Base-by-base conservation (phyloP, 202 grass and related monocot species). In the Schoenoplectus tabernaemontani region DNA sequence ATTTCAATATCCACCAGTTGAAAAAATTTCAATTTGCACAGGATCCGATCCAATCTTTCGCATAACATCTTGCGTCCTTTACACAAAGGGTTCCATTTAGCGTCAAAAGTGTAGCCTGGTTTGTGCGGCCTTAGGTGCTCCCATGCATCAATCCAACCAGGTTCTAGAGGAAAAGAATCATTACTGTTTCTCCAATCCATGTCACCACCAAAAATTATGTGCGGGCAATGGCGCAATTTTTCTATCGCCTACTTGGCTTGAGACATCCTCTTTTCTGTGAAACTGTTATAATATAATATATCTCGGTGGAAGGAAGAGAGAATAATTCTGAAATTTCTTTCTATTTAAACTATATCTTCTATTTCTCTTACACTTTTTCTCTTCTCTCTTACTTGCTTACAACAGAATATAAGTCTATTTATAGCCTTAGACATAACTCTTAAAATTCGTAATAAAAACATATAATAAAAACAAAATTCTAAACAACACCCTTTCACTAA, bases 21-120 rank as follows among this genome's bases (percentile, higher is more conserved):
- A 16, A 72, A 72, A 72, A 32, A 9, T 50, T 72, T 72, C 43
- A 72, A 72, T 72, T 72, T 72, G 23, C 43, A 72, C 43, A 72
- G 50, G 43, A 32, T 50, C 5, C 5, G 24, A 48, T 72, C 68
- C 2, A 72, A 16, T 48, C 68, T 48, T 72, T 28, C 2, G 1
- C 5, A 5, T 12, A 11, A 71, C 10, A 15, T 48, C 11, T 70
- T 70, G 19, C 38, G 41, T 9, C 66, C 66, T 47, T 70, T 70
- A 28, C 46, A 7, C 42, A 46, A 26, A 26, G 22, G 36, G 11
- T 28, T 70, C 0, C 5, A 26, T 41, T 70, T 41, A 26, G 41
- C 24, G 20, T 44, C 41, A 28, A 70, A 70, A 19, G 41, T 70
- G 11, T 70, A 46, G 22, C 41, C 41, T 15, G 39, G 66, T 67